Conservation (phyloP, 208 protist genomes). For the Naegleria fowleri region DNA sequence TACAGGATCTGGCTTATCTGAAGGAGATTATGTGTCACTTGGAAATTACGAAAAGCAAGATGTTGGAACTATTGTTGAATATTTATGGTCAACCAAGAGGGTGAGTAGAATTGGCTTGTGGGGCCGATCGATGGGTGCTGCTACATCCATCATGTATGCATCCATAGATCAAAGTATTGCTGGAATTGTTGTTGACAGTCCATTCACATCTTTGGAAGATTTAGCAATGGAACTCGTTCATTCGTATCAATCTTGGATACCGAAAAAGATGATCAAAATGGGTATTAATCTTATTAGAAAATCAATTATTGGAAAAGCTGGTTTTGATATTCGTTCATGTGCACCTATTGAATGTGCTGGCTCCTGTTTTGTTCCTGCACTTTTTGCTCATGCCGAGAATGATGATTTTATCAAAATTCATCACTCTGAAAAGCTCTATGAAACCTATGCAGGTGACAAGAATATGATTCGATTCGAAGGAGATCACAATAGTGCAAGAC, state of each 20-base stretch:
- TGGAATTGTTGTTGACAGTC: constrained; percentile 83
- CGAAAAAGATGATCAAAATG: constrained; percentile 60
- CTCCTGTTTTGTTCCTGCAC: constrained; percentile 64
- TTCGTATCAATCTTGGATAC: constrained; percentile 57
- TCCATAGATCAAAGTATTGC: constrained; percentile 72
- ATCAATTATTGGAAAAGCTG: constrained; percentile 69
- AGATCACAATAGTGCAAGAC: constrained; percentile 82
- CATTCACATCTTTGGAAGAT: constrained; percentile 72
- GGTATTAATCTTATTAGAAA: constrained; percentile 72
- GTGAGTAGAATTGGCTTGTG: constrained; percentile 53
- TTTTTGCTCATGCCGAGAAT: constrained; percentile 78
- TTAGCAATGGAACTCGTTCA: constrained; percentile 71
- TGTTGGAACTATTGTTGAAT: constrained; percentile 71
- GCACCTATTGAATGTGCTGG: constrained; percentile 62
- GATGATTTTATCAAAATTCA: constrained; percentile 74
- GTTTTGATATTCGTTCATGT: constrained; percentile 81
- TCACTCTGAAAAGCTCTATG: constrained; percentile 7
- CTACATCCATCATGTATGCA: constrained; percentile 86
- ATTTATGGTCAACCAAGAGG: constrained; percentile 45
- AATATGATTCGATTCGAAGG: constrained; percentile 51
- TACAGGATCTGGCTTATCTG: constrained; percentile 74
- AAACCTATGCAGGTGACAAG: constrained; percentile 22
- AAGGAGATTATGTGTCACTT: constrained; percentile 86
- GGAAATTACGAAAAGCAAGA: constrained; percentile 89
- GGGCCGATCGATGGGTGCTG: constrained; percentile 89